A percentile compares a stretch with the other conserved stretches of the same genome.
Evolutionary conservation across 805 yeast genomes (phyloP).

Genomic region (Lachancea thermotolerans): DNA sequence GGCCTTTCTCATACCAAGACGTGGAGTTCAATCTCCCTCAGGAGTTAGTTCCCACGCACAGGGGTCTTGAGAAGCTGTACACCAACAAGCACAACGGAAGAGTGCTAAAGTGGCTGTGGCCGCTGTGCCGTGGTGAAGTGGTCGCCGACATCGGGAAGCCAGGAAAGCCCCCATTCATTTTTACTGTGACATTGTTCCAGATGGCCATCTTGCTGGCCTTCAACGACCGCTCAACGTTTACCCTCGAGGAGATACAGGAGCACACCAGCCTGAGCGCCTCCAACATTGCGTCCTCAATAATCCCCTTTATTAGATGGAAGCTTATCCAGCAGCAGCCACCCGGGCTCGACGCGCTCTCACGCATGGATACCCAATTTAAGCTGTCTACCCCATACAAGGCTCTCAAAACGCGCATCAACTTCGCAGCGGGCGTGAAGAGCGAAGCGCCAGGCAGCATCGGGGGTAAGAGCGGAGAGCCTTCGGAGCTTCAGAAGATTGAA

Average conservation of each 20-base stretch:
- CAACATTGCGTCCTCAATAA: slow-evolving; percentile 65
- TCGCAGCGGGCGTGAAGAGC: slow-evolving; percentile 51
- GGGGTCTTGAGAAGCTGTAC: slow-evolving; percentile 63
- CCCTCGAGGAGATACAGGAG: slow-evolving; percentile 54
- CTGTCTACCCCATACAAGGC: slow-evolving; percentile 78
- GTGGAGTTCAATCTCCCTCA: slow-evolving; percentile 56
- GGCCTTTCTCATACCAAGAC: slow-evolving; percentile 56
- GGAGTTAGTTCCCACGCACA: slow-evolving; percentile 56
- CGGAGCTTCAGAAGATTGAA: slow-evolving; percentile 51
- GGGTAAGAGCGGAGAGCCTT: slow-evolving; percentile 58
- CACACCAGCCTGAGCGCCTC: slow-evolving; percentile 62
- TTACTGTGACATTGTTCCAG: slow-evolving; percentile 80
- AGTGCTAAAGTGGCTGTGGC: slow-evolving; percentile 93
- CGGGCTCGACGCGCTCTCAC: slow-evolving; percentile 45
- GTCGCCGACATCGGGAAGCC: slow-evolving; percentile 78
- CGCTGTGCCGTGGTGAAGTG: slow-evolving; percentile 84
- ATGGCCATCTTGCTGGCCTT: slow-evolving; percentile 81
- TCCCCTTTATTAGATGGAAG: slow-evolving; percentile 73
- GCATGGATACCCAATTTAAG: slow-evolving; percentile 55
- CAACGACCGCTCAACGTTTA: slow-evolving; percentile 46
- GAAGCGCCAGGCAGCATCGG: slow-evolving; percentile 33
- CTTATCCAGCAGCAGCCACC: slow-evolving; percentile 62
- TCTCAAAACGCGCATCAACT: slow-evolving; percentile 75
- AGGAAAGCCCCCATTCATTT: slow-evolving; percentile 72
- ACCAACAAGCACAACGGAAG: slow-evolving; percentile 75